These are phyloP conservation scores for Starmerella ratchasimensis DNA, from an alignment of 805 yeast genomes.

Conservation along the genomic window DNA sequence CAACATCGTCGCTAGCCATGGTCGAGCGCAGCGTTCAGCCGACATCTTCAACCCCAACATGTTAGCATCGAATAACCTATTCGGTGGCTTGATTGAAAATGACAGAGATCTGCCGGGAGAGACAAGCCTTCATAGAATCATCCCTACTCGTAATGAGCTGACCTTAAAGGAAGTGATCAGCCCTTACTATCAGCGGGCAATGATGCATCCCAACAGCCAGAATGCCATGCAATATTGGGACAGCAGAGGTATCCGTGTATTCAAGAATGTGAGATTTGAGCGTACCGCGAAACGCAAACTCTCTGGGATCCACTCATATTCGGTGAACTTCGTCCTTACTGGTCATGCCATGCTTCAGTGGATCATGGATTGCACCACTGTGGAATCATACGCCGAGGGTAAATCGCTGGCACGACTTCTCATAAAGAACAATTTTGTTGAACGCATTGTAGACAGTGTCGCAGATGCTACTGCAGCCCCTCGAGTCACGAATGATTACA, in stretches of 20 bases:
- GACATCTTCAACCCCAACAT: constrained; percentile 1
- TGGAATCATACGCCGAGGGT: constrained; percentile 29
- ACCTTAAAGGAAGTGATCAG: too few species aligned
- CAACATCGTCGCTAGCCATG: background rate
- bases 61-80: background rate
- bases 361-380: constrained; percentile 81
- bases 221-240: constrained; percentile 68
- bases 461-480: constrained; percentile 1
- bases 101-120: background rate
- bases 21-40: background rate
- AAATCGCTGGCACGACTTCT: constrained; percentile 13
- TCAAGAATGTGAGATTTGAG: constrained; percentile 30
- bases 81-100: background rate
- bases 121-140: too few species aligned
- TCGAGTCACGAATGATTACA: background rate
- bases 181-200: constrained; percentile 63
- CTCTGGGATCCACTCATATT: constrained; percentile 18
- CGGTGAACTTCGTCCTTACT: constrained; percentile 38
- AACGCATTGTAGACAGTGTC: constrained; percentile 9
- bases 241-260: constrained; percentile 53
- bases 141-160: too few species aligned
- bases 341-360: constrained; percentile 77
- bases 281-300: constrained; percentile 3
- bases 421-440: constrained; percentile 26
- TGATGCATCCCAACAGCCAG: constrained; percentile 81